A percentile compares a stretch with the other conserved stretches of the same genome.
Evolutionary conservation across 306 rosid species (phyloP).

Genomic region (Vicia villosa): DNA sequence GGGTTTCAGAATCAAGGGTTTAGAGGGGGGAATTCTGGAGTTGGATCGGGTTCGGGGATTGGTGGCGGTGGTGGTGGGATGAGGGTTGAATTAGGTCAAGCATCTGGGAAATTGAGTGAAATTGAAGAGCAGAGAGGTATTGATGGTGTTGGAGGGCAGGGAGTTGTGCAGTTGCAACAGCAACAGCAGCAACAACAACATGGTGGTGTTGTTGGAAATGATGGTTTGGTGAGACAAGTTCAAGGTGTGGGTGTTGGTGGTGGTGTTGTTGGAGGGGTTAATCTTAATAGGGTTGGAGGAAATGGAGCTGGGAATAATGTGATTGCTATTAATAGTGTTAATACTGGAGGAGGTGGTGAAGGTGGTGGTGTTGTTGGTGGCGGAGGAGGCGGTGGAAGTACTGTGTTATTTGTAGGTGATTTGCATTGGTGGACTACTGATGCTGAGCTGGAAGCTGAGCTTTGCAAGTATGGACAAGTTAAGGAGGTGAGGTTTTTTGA

Average conservation of each 20-base stretch:
- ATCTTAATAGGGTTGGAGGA: constrained; percentile 48
- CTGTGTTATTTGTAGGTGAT: constrained; percentile 89
- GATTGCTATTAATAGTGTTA: constrained; percentile 36
- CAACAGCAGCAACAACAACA: constrained; percentile 38
- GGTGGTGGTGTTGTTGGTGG: constrained; percentile 37
- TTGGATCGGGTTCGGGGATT: constrained; percentile 52
- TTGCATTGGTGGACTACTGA: constrained; percentile 99
- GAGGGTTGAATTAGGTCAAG: constrained; percentile 81
- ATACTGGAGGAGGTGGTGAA: constrained; percentile 41
- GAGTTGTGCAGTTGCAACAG: constrained; percentile 52
- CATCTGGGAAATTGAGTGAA: constrained; percentile 55
- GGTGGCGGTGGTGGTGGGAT: constrained; percentile 57
- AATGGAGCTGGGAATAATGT: constrained; percentile 51
- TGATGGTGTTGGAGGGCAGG: constrained; percentile 53
- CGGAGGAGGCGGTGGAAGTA: constrained; percentile 54
- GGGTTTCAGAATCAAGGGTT: constrained; percentile 72
- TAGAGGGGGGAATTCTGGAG: constrained; percentile 64
- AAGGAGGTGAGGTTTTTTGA: constrained; percentile 93
- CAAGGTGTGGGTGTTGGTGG: constrained; percentile 35
- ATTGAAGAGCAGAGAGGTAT: constrained; percentile 62
- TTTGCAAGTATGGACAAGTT: constrained; percentile 81
- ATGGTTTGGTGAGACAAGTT: constrained; percentile 64
- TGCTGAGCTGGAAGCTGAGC: constrained; percentile 82
- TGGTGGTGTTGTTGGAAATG: constrained; percentile 55
- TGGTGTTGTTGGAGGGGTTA: constrained; percentile 41